These are phyloP conservation scores for Nitzschia putrida DNA, from an alignment of 108 stramenopile genomes.

Conservation along the genomic window DNA sequence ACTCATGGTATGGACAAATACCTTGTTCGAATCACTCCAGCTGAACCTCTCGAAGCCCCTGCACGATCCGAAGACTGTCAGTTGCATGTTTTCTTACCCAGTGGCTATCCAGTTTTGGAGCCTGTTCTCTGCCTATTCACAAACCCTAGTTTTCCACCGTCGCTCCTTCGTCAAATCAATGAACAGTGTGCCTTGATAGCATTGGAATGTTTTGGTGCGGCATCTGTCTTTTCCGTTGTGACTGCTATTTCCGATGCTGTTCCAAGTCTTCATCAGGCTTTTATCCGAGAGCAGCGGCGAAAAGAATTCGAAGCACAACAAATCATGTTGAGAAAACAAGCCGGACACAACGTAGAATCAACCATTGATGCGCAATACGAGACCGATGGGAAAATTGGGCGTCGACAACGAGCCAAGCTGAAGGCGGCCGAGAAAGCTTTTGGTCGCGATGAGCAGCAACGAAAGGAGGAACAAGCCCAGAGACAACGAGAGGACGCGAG, in stretches of 20 bases:
- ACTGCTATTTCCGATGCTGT: conserved; percentile 46
- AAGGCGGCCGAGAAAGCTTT: conserved; percentile 62
- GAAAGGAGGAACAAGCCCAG: conserved; percentile 39
- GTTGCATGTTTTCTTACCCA: conserved; percentile 56
- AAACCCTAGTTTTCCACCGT: conserved; percentile 61
- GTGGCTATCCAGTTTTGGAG: conserved; percentile 53
- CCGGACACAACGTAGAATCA: conserved; percentile 44
- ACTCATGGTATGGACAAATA: conserved; percentile 14
- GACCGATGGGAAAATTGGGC: conserved; percentile 43
- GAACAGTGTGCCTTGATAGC: conserved; percentile 35
- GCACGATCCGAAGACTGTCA: conserved; percentile 49
- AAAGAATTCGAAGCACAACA: conserved; percentile 48
- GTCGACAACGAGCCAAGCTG: conserved; percentile 58
- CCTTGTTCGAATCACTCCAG: conserved; percentile 36
- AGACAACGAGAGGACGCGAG: conserved; percentile 47
- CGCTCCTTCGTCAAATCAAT: conserved; percentile 59
- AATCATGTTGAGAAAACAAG: conserved; percentile 32
- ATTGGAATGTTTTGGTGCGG: conserved; percentile 43
- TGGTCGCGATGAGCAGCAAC: conserved; percentile 40
- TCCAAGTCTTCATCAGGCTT: conserved; percentile 43
- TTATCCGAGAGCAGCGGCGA: conserved; percentile 46
- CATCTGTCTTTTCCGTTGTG: conserved; percentile 54
- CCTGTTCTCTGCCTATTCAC: conserved; percentile 55
- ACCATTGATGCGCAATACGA: conserved; percentile 44
- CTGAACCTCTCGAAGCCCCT: conserved; percentile 38